These are phyloP conservation scores for Pachysandra terminalis DNA, from an alignment of 164 flowering plant genomes.

Conservation along the genomic window DNA sequence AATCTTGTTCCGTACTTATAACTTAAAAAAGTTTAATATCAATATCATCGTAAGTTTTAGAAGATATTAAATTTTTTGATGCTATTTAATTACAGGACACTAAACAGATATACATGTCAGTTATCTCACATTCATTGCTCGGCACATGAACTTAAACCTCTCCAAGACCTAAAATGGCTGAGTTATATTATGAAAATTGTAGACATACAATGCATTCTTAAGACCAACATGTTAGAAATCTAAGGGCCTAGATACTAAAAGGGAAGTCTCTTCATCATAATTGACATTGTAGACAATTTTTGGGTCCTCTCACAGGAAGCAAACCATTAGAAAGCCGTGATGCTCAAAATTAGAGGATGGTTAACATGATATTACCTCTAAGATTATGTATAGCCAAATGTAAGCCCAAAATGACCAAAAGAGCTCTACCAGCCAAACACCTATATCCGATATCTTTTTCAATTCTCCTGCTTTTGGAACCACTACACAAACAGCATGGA, in stretches of 20 bases:
- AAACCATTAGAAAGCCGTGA: neutral
- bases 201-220: too few relatives aligned
- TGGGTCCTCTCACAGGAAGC: neutral
- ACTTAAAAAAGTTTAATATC: neutral
- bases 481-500: slow-evolving; percentile 93
- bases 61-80: too few relatives aligned
- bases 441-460: slow-evolving; percentile 87
- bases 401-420: slow-evolving; percentile 99
- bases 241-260: neutral
- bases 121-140: too few relatives aligned
- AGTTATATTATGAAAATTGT: too few relatives aligned
- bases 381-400: slow-evolving; percentile 83
- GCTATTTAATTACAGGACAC: too few relatives aligned
- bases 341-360: neutral
- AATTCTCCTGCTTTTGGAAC: slow-evolving; percentile 84
- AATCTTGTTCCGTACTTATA: neutral
- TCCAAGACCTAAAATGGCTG: too few relatives aligned
- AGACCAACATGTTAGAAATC: neutral
- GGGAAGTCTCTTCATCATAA: neutral
- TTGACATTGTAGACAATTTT: too few relatives aligned
- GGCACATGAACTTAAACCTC: too few relatives aligned
- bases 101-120: too few relatives aligned
- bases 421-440: slow-evolving; percentile 95
- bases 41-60: too few relatives aligned
- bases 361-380: slow-evolving; percentile 53